phyloP scores from a whole-genome alignment of 371 early-diverging fungal species.

The Mortierella sp. region DNA sequence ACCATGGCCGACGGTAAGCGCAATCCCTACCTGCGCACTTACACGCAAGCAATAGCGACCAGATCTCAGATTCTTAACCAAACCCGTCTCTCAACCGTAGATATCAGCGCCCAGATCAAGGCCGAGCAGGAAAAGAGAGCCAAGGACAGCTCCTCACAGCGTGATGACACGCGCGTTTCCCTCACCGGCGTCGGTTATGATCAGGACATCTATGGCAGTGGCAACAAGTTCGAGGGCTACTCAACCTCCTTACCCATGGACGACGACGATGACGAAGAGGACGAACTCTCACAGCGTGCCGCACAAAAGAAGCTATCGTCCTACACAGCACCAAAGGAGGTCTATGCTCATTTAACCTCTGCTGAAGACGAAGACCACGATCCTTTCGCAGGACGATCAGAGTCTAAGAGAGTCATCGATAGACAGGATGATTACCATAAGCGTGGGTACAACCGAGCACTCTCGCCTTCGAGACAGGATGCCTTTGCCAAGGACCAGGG shows the following conservation, averaged over 20 bases:
- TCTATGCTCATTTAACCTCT: slow-evolving; percentile 73
- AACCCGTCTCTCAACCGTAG: slow-evolving; percentile 18
- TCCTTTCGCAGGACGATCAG: slow-evolving; percentile 74
- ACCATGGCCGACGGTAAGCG: slow-evolving; percentile 20
- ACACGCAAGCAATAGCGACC: neutral
- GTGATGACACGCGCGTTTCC: slow-evolving; percentile 64
- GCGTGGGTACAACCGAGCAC: slow-evolving; percentile 80
- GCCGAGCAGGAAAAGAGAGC: slow-evolving; percentile 57
- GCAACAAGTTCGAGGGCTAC: slow-evolving; percentile 81
- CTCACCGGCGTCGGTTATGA: slow-evolving; percentile 79
- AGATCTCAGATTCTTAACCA: neutral
- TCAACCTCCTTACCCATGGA: slow-evolving; percentile 73
- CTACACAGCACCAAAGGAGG: slow-evolving; percentile 89
- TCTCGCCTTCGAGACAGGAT: slow-evolving; percentile 92
- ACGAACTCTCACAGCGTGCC: slow-evolving; percentile 58
- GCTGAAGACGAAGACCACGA: slow-evolving; percentile 72
- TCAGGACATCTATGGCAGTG: slow-evolving; percentile 80
- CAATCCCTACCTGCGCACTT: neutral
- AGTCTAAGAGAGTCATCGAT: slow-evolving; percentile 81
- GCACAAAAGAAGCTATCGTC: slow-evolving; percentile 70
- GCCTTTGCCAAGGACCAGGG: slow-evolving; percentile 75
- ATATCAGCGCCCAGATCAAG: slow-evolving; percentile 60
- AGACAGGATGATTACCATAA: slow-evolving; percentile 91
- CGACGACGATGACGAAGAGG: slow-evolving; percentile 68
- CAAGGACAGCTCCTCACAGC: slow-evolving; percentile 40